phyloP scores from a whole-genome alignment of 139 green algal species.

The Chlorella sp. region DNA sequence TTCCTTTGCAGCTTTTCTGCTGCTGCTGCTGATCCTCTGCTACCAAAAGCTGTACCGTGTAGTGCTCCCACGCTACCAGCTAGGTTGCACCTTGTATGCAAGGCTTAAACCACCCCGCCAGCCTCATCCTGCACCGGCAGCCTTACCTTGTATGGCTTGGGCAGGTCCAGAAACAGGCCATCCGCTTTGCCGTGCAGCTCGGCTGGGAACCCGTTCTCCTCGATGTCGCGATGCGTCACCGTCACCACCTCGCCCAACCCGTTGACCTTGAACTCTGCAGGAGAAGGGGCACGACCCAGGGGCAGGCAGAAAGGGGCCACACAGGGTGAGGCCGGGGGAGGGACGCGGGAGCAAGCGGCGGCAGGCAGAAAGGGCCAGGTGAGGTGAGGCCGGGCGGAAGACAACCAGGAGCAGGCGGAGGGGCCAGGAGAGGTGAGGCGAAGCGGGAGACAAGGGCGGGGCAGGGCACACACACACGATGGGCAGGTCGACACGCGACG shows the following conservation, averaged over 20 bases:
- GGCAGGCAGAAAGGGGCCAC: not conserved
- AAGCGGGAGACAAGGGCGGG: no score
- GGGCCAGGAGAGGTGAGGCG: no score
- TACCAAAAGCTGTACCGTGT: no score
- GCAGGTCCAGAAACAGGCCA: slow-evolving; percentile 96
- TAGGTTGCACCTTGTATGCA: not conserved
- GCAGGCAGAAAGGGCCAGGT: not conserved
- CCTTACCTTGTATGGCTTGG: slow-evolving; percentile 84
- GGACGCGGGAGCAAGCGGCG: no score
- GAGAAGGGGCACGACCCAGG: not conserved
- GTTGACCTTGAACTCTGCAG: slow-evolving; percentile 52
- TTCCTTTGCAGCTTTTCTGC: no score
- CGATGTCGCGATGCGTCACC: slow-evolving; percentile 83
- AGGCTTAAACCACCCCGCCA: no score
- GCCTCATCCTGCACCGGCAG: no score
- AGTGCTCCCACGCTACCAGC: no score
- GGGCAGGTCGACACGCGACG: no score
- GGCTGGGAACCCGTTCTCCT: slow-evolving; percentile 87
- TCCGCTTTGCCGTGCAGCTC: slow-evolving; percentile 55
- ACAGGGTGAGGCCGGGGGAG: not conserved
- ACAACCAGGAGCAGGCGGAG: no score
- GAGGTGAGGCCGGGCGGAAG: not conserved
- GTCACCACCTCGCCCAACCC: slow-evolving; percentile 57
- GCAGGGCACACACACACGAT: no score
- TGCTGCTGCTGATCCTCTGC: no score